Percentiles rank a stretch among this genome's conserved stretches.
These are phyloP conservation scores for Sugiyamaella sp. DNA, from an alignment of 1,139 yeast species.

Conservation along the genomic window DNA sequence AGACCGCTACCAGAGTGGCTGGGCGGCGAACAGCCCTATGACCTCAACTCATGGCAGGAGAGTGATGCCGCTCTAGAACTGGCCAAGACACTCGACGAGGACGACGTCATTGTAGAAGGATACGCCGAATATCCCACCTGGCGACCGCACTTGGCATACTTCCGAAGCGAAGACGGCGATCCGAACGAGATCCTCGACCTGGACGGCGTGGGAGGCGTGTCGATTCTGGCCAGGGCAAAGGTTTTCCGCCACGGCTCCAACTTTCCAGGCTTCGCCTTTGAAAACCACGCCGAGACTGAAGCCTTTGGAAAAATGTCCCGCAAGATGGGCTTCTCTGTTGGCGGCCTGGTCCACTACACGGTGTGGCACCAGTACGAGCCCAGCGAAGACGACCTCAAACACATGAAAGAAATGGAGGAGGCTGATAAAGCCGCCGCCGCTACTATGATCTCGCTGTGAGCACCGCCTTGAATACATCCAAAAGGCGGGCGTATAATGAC, in stretches of 20 bases:
- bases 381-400: constrained; percentile 83
- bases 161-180: constrained; percentile 80
- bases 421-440: constrained; percentile 1
- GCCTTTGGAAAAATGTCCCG: constrained; percentile 86
- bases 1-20: constrained; percentile 89
- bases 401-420: constrained; percentile 68
- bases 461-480: background rate
- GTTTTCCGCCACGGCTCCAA: constrained; percentile 81
- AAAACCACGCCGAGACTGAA: constrained; percentile 91
- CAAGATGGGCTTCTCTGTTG: constrained; percentile 76
- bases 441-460: background rate
- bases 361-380: constrained; percentile 95
- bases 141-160: constrained; percentile 88
- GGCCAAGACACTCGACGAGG: constrained; percentile 75
- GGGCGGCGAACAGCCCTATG: constrained; percentile 89
- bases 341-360: constrained; percentile 84
- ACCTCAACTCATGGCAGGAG: constrained; percentile 90
- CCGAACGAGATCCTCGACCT: constrained; percentile 86
- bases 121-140: constrained; percentile 91
- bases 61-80: constrained; percentile 78
- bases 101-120: constrained; percentile 90
- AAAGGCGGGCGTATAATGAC: background rate
- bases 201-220: constrained; percentile 93
- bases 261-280: constrained; percentile 88
- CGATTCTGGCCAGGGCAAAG: constrained; percentile 74